Percentiles rank a stretch among this genome's conserved stretches.
These are phyloP conservation scores for Byssothecium circinans DNA, from an alignment of 2,329 filamentous ascomycete species.

Conservation along the genomic window DNA sequence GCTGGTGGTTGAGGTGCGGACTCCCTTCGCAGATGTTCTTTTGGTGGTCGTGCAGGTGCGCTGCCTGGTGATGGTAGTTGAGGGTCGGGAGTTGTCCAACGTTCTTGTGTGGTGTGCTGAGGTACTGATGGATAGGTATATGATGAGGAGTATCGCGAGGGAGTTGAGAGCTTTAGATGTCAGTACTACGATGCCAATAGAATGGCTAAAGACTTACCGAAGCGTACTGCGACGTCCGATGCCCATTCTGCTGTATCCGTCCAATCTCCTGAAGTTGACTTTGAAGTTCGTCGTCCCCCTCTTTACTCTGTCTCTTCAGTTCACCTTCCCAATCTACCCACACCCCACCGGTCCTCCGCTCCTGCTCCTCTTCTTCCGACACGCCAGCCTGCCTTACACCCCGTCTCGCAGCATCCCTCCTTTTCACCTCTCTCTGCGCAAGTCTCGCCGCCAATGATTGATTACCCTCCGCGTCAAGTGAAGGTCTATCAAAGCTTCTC, in stretches of 20 bases:
- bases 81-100: constrained; percentile 30
- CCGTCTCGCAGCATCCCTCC: constrained; percentile 43
- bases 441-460: constrained; percentile 37
- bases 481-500: constrained; percentile 27
- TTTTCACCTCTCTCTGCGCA: constrained; percentile 39
- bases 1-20: constrained; percentile 29
- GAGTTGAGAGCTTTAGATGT: constrained; percentile 26
- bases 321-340: constrained; percentile 58
- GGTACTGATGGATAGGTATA: constrained; percentile 52
- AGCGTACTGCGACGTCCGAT: constrained; percentile 26
- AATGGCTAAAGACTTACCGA: constrained; percentile 11
- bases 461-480: constrained; percentile 38
- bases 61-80: constrained; percentile 7
- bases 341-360: constrained; percentile 56
- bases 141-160: constrained; percentile 27
- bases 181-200: constrained; percentile 7
- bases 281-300: constrained; percentile 54
- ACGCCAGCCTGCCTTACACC: constrained; percentile 61
- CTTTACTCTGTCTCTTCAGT: constrained; percentile 21
- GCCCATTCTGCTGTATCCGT: constrained; percentile 35
- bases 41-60: constrained; percentile 45
- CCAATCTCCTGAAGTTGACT: constrained; percentile 56
- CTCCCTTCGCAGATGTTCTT: constrained; percentile 30
- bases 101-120: constrained; percentile 40
- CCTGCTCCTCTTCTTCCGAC: constrained; percentile 59